Conservation (phyloP, 768 basidiomycete species). For the Tephrocybe sp. region DNA sequence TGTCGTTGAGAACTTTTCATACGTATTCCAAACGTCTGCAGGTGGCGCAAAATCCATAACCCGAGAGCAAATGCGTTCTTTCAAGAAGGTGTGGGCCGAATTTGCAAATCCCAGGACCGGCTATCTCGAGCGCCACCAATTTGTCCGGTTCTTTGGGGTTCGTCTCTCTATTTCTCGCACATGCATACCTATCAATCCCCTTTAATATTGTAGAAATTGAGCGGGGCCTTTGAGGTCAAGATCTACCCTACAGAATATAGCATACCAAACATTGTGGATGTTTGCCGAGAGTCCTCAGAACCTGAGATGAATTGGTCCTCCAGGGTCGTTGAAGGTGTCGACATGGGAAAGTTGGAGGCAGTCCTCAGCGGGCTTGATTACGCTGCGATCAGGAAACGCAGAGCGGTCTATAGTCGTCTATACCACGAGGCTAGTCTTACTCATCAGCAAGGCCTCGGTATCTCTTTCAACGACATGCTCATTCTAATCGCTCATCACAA, state of each 20-base stretch:
- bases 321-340: conserved; percentile 51
- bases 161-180: conserved; percentile 29
- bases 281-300: conserved; percentile 39
- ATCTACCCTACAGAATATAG: conserved; percentile 77
- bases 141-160: conserved; percentile 83
- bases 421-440: conserved; percentile 86
- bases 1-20: conserved; percentile 94
- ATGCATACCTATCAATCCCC: not conserved
- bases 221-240: conserved; percentile 84
- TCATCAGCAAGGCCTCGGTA: conserved; percentile 71
- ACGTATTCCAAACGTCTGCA: conserved; percentile 87
- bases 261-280: conserved; percentile 56
- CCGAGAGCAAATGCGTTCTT: conserved; percentile 88
- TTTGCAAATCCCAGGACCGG: conserved; percentile 80
- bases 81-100: conserved; percentile 93
- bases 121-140: conserved; percentile 65
- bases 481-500: conserved; percentile 88
- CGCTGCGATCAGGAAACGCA: conserved; percentile 58
- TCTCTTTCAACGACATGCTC: conserved; percentile 91
- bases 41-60: conserved; percentile 81
- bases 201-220: conserved; percentile 59
- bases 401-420: conserved; percentile 70
- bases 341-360: conserved; percentile 60
- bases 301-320: conserved; percentile 32
- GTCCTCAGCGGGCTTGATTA: conserved; percentile 69